phyloP scores from a whole-genome alignment of 495 filamentous ascomycete genomes.

The Neurospora pannonica region DNA sequence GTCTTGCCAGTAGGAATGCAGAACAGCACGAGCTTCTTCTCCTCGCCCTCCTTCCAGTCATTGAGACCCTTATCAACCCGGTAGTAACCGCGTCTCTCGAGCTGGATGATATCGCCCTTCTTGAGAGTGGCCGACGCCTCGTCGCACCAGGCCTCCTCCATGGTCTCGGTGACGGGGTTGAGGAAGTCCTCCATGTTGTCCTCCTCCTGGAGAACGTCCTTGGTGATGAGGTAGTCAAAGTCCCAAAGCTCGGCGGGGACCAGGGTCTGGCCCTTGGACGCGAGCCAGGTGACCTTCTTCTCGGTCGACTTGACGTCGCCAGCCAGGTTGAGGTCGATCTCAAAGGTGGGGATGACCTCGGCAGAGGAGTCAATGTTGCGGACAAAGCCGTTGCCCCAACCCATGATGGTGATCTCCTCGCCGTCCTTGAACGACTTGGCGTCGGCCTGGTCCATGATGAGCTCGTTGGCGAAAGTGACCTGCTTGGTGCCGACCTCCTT shows the following conservation, averaged over 20 bases:
- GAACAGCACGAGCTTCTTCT: constrained; percentile 63
- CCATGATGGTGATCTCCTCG: constrained; percentile 93
- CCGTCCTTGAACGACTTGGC: constrained; percentile 69
- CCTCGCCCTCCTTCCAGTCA: constrained; percentile 34
- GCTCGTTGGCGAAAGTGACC: constrained; percentile 58
- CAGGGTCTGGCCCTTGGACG: constrained; percentile 60
- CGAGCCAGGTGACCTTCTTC: constrained; percentile 92
- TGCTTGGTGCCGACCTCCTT: constrained; percentile 73
- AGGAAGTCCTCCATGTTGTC: constrained; percentile 75
- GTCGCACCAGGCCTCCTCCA: constrained; percentile 68
- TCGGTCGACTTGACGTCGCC: constrained; percentile 90
- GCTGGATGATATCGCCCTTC: constrained; percentile 82
- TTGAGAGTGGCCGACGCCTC: constrained; percentile 66
- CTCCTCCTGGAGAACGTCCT: constrained; percentile 77
- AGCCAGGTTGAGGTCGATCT: constrained; percentile 71
- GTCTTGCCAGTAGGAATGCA: constrained; percentile 56
- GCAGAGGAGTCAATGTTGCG: constrained; percentile 43
- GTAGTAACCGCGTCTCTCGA: constrained; percentile 89
- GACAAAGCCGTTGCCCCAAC: constrained; percentile 88
- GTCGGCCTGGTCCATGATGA: constrained; percentile 80
- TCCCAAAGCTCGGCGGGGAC: constrained; percentile 79
- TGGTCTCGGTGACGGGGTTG: constrained; percentile 64
- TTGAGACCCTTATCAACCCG: constrained; percentile 53
- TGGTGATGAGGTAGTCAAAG: constrained; percentile 87
- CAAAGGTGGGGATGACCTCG: constrained; percentile 54